Evolutionary conservation across 1,284 basidiomycete species (phyloP).

Genomic region (Sporisorium reilianum): DNA sequence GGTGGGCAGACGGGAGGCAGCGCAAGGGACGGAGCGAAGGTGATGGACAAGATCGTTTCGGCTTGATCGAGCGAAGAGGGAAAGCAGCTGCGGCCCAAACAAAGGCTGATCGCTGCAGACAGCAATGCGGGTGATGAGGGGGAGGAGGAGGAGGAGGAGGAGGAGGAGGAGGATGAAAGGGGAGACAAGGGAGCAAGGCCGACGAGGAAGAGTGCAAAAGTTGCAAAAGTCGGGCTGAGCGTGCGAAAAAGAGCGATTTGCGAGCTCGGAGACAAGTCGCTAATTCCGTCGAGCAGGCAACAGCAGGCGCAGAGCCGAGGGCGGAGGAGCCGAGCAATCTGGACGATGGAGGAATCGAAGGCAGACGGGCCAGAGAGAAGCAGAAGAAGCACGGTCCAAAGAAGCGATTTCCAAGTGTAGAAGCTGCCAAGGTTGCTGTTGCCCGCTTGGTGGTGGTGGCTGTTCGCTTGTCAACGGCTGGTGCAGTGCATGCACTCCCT

Average conservation of each 20-base stretch:
- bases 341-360: background rate
- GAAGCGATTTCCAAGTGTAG: background rate
- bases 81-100: no score
- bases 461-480: no score
- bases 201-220: background rate
- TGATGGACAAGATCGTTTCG: slow-evolving; percentile 1
- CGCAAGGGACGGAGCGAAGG: background rate
- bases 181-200: no score
- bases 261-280: background rate
- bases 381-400: background rate
- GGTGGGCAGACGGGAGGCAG: background rate
- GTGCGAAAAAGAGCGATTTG: background rate
- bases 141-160: background rate
- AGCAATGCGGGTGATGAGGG: no score
- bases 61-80: no score
- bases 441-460: no score
- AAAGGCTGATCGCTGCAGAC: no score
- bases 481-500: background rate
- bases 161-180: no score
- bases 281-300: background rate
- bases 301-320: no score
- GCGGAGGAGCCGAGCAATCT: no score
- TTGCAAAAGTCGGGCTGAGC: background rate
- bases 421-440: background rate
- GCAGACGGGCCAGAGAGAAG: background rate